phyloP scores from a whole-genome alignment of 2,329 filamentous ascomycete species.

The Neurospora crassa region DNA sequence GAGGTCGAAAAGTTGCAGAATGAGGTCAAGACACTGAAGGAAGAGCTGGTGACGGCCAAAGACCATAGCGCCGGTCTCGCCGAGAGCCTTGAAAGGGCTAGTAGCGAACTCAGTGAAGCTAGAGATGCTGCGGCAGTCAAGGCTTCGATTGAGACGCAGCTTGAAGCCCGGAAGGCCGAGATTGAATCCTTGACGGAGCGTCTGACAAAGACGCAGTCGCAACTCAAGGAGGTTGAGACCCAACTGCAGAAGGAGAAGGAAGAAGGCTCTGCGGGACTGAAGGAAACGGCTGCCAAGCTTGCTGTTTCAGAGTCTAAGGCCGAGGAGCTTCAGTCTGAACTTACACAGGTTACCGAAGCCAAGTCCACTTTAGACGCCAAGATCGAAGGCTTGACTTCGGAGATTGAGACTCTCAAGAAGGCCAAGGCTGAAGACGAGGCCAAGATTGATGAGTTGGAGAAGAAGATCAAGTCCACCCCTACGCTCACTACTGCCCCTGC shows the following conservation, averaged over 20 bases:
- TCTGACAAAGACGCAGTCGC: conserved; percentile 32
- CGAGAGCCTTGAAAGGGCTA: conserved; percentile 57
- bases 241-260: conserved; percentile 23
- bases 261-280: conserved; percentile 20
- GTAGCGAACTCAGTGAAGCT: conserved; percentile 47
- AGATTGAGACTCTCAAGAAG: conserved; percentile 31
- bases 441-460: conserved; percentile 31
- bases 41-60: conserved; percentile 60
- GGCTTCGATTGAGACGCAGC: conserved; percentile 38
- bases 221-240: conserved; percentile 35
- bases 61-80: conserved; percentile 61
- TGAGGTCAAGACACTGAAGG: conserved; percentile 58
- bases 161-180: conserved; percentile 38
- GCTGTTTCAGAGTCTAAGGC: conserved; percentile 25
- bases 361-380: conserved; percentile 34
- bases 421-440: conserved; percentile 30
- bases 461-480: conserved; percentile 24
- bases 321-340: conserved; percentile 30
- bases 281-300: conserved; percentile 28
- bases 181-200: conserved; percentile 41
- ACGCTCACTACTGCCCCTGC: conserved; percentile 17
- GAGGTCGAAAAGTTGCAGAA: conserved; percentile 62
- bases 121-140: conserved; percentile 31
- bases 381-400: conserved; percentile 34
- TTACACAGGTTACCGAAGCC: conserved; percentile 26